Evolutionary conservation across 2,329 filamentous ascomycete genomes (phyloP).

Genomic region (Hymenoscyphus occultus): DNA sequence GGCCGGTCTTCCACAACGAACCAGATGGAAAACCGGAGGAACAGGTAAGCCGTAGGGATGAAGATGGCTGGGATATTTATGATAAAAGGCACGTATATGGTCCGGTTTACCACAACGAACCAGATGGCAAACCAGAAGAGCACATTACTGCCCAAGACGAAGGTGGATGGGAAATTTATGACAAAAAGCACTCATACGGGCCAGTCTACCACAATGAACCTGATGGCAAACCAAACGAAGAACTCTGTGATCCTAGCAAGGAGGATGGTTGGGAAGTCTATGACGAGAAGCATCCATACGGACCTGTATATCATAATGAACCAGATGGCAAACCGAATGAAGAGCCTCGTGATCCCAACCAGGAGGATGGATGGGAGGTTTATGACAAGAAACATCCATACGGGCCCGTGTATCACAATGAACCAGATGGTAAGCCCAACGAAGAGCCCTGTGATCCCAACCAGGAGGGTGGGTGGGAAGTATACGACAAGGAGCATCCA

Average conservation of each 20-base stretch:
- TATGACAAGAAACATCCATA: too few species aligned
- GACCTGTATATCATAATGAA: conserved; percentile 28
- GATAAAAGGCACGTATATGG: conserved; percentile 34
- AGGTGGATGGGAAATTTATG: conserved; percentile 40
- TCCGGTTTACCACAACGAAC: conserved; percentile 27
- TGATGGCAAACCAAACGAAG: not conserved
- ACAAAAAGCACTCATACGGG: conserved; percentile 33
- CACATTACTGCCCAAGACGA: conserved; percentile 31
- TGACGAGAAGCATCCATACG: conserved; percentile 32
- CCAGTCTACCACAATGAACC: conserved; percentile 28
- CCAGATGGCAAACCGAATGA: conserved; percentile 11
- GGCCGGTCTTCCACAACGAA: conserved; percentile 28
- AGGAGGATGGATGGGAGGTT: too few species aligned
- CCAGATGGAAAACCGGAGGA: conserved; percentile 22
- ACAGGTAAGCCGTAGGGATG: conserved; percentile 31
- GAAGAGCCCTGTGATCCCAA: too few species aligned
- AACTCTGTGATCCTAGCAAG: not conserved
- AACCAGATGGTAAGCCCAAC: too few species aligned
- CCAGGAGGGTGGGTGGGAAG: too few species aligned
- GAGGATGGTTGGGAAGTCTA: conserved; percentile 34
- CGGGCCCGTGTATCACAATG: too few species aligned
- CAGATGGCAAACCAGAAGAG: conserved; percentile 3
- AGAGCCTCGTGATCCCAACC: too few species aligned
- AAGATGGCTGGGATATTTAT: conserved; percentile 40
- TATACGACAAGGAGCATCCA: too few species aligned